Base-by-base conservation (phyloP, 139 green algal genomes). In the Ostreobium quekettii region DNA sequence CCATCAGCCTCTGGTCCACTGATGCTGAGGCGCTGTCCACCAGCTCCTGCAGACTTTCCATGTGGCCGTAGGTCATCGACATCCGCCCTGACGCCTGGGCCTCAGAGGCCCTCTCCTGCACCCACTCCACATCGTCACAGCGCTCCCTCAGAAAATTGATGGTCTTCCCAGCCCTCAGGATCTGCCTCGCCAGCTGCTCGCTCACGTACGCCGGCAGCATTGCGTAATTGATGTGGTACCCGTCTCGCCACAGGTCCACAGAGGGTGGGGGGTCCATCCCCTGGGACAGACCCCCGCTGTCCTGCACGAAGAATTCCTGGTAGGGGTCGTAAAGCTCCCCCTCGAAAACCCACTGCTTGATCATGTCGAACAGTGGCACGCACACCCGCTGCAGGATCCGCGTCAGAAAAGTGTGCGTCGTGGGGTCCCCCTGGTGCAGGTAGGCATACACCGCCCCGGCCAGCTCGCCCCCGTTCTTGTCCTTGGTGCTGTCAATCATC, bases 71-170 rank as follows among this genome's bases (percentile, higher is more conserved):
- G 24, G 59, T 39, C 59, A 66, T 30, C 26, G 32, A n/a, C 47
- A 48, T 6, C 26, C 5, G n/a, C 29, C 7, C 29, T 19, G 42
- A 53, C 15, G 11, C 42, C 47, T 38, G 6, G 24, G 74, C 75
- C 11, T 48, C 64, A 29, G 64, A 53, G 30, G 78, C 80, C 11
- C 71, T 74, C 57, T 74, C 73, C 67, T 78, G 74, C 58, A 82
- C 83, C 87, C 88, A 95, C 8, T 59, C 74, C 22, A 59, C 70
- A 57, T 96, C 91, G 1, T 80, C 79, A 69, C 90, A 97, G 35
- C 76, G 83, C 33, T 86, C 74, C 59, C 59, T 39, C 36, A 98
- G 75, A 75, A 96, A 98, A 67, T 93, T 90, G 75, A 97, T 93
- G 60, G 75, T 85, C 80, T 96, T 96, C 92, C 92, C 31, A 47